Evolutionary conservation across 768 basidiomycete species (phyloP).

Genomic region (Hebeloma cylindrosporum): DNA sequence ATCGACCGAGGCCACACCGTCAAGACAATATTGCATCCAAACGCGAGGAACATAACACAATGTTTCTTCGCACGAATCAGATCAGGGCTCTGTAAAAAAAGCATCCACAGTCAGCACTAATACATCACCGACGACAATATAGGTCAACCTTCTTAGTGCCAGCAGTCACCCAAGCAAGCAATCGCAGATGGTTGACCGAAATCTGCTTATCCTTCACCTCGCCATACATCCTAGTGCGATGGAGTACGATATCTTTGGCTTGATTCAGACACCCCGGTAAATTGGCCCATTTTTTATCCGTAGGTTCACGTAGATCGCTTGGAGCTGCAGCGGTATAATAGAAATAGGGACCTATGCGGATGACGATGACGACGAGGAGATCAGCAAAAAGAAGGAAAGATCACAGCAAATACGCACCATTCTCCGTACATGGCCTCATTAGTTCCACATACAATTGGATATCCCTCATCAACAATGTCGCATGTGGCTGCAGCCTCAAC

Average conservation of each 20-base stretch:
- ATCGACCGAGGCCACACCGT: constrained; percentile 23
- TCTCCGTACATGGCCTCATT: constrained; percentile 27
- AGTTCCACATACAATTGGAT: constrained; percentile 41
- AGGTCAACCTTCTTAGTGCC: constrained; percentile 40
- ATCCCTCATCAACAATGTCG: constrained; percentile 35
- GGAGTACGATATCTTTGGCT: constrained; percentile 32
- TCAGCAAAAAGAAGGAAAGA: neutral
- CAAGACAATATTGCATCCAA: constrained; percentile 39
- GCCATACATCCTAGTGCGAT: constrained; percentile 34
- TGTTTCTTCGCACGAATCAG: constrained; percentile 28
- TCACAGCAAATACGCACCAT: constrained; percentile 21
- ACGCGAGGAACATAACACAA: constrained; percentile 32
- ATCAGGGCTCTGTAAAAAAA: constrained; percentile 21
- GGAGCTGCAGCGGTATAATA: constrained; percentile 17
- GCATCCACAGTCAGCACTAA: too few species aligned
- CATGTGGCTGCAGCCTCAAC: constrained; percentile 36
- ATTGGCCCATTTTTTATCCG: constrained; percentile 18
- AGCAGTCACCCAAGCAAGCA: constrained; percentile 43
- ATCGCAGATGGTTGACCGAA: constrained; percentile 32
- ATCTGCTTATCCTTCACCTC: constrained; percentile 27
- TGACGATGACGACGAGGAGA: neutral
- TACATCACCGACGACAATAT: too few species aligned
- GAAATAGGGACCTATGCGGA: constrained; percentile 33
- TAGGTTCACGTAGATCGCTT: constrained; percentile 6
- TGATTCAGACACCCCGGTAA: constrained; percentile 26